Conservation (phyloP, 1,139 yeast genomes). For the Sugiyamaella pinicola region DNA sequence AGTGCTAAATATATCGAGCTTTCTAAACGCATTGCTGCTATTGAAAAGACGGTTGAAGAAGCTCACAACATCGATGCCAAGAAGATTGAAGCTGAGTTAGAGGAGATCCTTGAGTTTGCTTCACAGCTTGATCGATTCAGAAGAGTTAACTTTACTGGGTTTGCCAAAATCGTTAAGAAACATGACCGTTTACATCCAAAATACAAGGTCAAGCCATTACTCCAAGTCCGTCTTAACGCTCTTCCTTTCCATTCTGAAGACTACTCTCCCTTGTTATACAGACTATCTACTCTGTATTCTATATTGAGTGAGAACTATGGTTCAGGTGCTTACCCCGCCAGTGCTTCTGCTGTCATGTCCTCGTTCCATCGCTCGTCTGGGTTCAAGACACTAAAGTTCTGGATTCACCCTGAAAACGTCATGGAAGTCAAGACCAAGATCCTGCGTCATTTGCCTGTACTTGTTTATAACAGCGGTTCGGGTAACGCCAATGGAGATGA, state of each 20-base stretch:
- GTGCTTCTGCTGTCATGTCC: conserved; percentile 38
- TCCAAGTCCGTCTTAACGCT: conserved; percentile 82
- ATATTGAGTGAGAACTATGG: conserved; percentile 68
- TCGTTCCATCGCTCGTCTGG: conserved; percentile 52
- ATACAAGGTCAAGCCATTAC: conserved; percentile 83
- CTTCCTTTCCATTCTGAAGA: conserved; percentile 95
- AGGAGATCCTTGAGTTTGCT: conserved; percentile 70
- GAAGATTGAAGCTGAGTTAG: conserved; percentile 65
- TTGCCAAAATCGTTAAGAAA: conserved; percentile 89
- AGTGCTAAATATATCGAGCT: conserved; percentile 68
- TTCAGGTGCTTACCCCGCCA: conserved; percentile 33
- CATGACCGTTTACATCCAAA: conserved; percentile 88
- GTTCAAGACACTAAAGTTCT: conserved; percentile 81
- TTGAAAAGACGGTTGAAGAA: conserved; percentile 51
- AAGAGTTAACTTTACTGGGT: conserved; percentile 90
- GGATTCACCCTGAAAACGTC: conserved; percentile 94
- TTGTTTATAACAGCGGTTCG: conserved; percentile 60
- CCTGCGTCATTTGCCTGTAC: conserved; percentile 87
- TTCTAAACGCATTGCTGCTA: conserved; percentile 60
- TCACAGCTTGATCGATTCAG: conserved; percentile 89
- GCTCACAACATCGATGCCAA: conserved; percentile 53
- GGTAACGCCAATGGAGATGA: conserved; percentile 44
- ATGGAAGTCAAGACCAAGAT: conserved; percentile 97
- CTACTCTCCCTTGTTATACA: conserved; percentile 85
- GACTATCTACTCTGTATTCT: conserved; percentile 78